A percentile compares a stretch with the other conserved stretches of the same genome.
These are phyloP conservation scores for Hypocrella siamensis DNA, from an alignment of 2,329 filamentous ascomycete genomes.

Conservation along the genomic window DNA sequence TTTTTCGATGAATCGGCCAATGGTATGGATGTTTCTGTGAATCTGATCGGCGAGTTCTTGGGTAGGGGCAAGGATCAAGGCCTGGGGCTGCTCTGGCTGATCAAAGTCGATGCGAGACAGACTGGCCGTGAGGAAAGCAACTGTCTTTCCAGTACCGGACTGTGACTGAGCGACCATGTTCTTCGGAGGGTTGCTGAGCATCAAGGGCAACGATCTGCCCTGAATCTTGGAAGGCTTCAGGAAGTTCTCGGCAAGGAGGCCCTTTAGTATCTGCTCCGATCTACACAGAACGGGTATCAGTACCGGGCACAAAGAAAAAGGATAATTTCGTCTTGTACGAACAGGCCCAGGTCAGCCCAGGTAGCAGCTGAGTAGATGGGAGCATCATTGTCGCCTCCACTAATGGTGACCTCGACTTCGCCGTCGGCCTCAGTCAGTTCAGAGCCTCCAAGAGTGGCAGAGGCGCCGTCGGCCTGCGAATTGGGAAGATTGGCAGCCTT, in stretches of 20 bases:
- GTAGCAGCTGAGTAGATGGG: constrained; percentile 4
- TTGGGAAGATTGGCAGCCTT: neutral
- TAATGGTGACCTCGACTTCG: constrained; percentile 5
- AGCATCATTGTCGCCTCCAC: constrained; percentile 2
- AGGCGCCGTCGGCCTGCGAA: constrained; percentile 4
- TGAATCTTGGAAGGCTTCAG: constrained; percentile 96
- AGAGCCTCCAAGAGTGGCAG: constrained; percentile 3
- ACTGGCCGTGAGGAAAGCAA: constrained; percentile 86
- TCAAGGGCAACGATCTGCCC: constrained; percentile 80
- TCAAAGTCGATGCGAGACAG: constrained; percentile 70
- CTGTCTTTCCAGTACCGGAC: constrained; percentile 95
- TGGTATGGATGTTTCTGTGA: constrained; percentile 63
- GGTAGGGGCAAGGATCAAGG: constrained; percentile 77
- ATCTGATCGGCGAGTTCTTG: constrained; percentile 94
- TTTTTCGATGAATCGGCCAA: constrained; percentile 70
- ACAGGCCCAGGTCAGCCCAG: constrained; percentile 5
- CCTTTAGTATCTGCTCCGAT: constrained; percentile 49
- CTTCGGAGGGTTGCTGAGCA: constrained; percentile 69
- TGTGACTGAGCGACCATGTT: constrained; percentile 99
- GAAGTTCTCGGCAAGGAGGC: constrained; percentile 71
- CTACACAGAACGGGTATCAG: constrained; percentile 7
- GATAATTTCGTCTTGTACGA: neutral
- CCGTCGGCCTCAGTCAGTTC: constrained; percentile 3
- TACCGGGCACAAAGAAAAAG: neutral
- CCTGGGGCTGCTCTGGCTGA: constrained; percentile 58